phyloP scores from a whole-genome alignment of 2,329 filamentous ascomycete species.

The Aspergillus pseudotamarii region DNA sequence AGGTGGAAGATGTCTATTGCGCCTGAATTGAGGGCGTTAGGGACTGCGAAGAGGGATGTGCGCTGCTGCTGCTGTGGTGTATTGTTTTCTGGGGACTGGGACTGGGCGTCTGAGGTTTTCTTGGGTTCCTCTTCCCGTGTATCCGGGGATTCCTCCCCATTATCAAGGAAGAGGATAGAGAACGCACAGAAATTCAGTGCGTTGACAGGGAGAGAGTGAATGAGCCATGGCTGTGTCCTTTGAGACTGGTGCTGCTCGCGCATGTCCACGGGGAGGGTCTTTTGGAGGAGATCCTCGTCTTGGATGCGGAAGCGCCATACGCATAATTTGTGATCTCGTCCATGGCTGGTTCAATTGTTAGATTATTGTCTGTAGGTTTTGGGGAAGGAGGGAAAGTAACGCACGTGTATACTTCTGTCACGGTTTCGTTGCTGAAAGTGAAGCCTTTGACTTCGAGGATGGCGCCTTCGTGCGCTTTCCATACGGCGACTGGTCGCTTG shows the following conservation, averaged over 20 bases:
- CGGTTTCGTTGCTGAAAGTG: conserved; percentile 57
- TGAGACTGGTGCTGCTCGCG: conserved; percentile 34
- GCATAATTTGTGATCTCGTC: conserved; percentile 81
- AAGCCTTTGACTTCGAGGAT: conserved; percentile 76
- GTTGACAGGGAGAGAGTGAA: conserved; percentile 82
- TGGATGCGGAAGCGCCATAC: conserved; percentile 82
- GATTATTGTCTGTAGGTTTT: background rate
- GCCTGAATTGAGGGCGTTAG: conserved; percentile 74
- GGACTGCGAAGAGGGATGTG: conserved; percentile 68
- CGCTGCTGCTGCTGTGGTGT: background rate
- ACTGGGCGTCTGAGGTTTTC: too few relatives aligned
- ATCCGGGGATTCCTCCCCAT: background rate
- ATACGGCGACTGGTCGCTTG: conserved; percentile 79
- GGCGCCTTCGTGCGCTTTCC: conserved; percentile 79
- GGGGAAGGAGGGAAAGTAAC: conserved; percentile 36
- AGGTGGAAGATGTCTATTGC: conserved; percentile 83
- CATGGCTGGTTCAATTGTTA: conserved; percentile 65
- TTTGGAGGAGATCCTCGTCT: conserved; percentile 58
- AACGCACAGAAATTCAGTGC: conserved; percentile 89
- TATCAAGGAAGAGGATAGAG: conserved; percentile 32
- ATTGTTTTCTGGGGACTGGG: background rate
- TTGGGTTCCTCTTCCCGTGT: too few relatives aligned
- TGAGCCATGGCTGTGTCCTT: conserved; percentile 70
- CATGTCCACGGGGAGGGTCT: conserved; percentile 70
- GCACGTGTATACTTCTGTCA: conserved; percentile 80